Evolutionary conservation across 345 rosid species (phyloP), one percentile per base, ranked within the genome.

Genomic region (Anastatica hierochuntica): DNA sequence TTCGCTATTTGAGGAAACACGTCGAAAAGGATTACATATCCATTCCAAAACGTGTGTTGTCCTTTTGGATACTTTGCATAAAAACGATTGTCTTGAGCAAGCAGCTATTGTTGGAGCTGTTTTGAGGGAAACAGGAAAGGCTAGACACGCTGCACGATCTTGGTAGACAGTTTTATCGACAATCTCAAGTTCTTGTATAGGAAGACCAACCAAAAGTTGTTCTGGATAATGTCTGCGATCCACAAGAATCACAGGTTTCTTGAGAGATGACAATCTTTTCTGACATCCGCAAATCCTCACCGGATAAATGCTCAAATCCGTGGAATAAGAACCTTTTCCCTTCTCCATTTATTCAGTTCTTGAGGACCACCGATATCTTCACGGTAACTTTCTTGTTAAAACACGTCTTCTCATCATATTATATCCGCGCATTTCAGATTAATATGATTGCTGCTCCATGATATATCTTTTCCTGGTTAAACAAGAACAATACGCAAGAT

Each of bases 41-140:
- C 76, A 85, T 71, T 69, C 75, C 19, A 85, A 88, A 64, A 88
- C 90, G 1, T 92, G 97, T 58, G 75, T 92, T 62, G 73, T 78
- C 51, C 95, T 92, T 52, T 71, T 85, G 66, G 96, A 88, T 72
- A 80, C 95, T 14, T 63, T 88, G 64, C 94, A 83, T 40, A 88
- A 79, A 74, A 94, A 80, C 30, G 97, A 83, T 55, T 78, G 83
- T 60, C 83, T 85, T 24, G 98, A 92, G 80, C 90, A 88, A 71
- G 97, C 98, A 62, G 90, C 84, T 38, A 78, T 92, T 29, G 97
- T 88, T 6, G 94, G 98, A 44, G 90, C 82, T 46, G 94, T 92
- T 63, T 69, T 92, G 70, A 85, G 78, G 60, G 97, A 88, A 75
- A 77, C 76, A 18, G 94, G 95, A 12, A 85, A 85, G 66, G 79